A percentile compares a stretch with the other conserved stretches of the same genome.
Evolutionary conservation across 2,329 filamentous ascomycete genomes (phyloP).

Genomic region (Nigrospora osmanthi): DNA sequence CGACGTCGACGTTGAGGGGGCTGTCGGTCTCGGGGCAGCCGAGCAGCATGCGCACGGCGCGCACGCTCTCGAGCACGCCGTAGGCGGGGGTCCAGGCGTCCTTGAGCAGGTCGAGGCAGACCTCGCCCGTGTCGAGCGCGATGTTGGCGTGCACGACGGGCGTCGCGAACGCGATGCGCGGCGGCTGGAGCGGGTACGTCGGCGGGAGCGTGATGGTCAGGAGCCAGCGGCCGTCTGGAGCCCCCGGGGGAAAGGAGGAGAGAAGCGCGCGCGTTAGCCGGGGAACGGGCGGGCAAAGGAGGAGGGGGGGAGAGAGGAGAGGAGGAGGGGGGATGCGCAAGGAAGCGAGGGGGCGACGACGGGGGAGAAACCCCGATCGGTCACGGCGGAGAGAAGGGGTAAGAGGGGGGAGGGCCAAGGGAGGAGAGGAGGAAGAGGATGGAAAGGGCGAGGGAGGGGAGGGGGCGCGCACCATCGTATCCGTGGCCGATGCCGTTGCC

Average conservation of each 20-base stretch:
- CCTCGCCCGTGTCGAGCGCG: slow-evolving; percentile 66
- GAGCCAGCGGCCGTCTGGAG: slow-evolving; percentile 71
- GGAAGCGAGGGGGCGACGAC: neutral
- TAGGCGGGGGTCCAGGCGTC: slow-evolving; percentile 81
- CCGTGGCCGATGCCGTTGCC: slow-evolving; percentile 46
- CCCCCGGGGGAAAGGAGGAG: neutral
- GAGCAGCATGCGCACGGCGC: slow-evolving; percentile 64
- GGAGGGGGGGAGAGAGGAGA: too few species aligned
- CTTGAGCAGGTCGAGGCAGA: slow-evolving; percentile 83
- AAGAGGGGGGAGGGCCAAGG: neutral
- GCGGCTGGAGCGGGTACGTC: slow-evolving; percentile 72
- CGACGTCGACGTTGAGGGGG: slow-evolving; percentile 73
- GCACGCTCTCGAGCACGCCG: slow-evolving; percentile 67
- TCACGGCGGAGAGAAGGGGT: neutral
- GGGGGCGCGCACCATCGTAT: slow-evolving; percentile 39
- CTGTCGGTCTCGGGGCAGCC: slow-evolving; percentile 62
- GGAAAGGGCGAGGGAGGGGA: neutral
- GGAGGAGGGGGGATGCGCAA: neutral
- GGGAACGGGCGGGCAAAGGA: neutral
- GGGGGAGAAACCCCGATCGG: too few species aligned
- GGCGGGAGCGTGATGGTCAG: slow-evolving; percentile 69
- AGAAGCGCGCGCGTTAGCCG: neutral
- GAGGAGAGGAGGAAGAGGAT: neutral
- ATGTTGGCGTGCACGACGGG: slow-evolving; percentile 80
- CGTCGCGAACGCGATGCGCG: slow-evolving; percentile 74